These are phyloP conservation scores for Zarea fungicola DNA, from an alignment of 2,329 filamentous ascomycete genomes.

Conservation along the genomic window DNA sequence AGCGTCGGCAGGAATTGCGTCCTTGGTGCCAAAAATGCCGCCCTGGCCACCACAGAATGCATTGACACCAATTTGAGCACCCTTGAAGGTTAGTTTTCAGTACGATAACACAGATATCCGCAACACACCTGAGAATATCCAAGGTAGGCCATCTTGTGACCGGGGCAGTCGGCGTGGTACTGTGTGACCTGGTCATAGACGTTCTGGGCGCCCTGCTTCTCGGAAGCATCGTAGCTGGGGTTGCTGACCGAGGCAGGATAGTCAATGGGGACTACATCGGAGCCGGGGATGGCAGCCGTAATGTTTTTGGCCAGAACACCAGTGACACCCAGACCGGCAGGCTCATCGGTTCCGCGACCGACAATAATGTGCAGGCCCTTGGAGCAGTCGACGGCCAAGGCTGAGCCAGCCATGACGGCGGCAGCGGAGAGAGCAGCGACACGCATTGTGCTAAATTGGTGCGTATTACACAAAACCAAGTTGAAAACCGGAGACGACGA, in stretches of 20 bases:
- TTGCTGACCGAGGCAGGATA: slow-evolving; percentile 33
- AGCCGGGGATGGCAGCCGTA: slow-evolving; percentile 28
- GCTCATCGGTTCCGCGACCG: slow-evolving; percentile 34
- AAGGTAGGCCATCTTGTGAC: slow-evolving; percentile 35
- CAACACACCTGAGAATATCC: slow-evolving; percentile 37
- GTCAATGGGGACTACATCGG: slow-evolving; percentile 28
- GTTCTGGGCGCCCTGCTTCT: slow-evolving; percentile 26
- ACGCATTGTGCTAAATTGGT: slow-evolving; percentile 1
- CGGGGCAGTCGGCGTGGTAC: slow-evolving; percentile 32
- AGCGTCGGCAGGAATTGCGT: slow-evolving; percentile 21
- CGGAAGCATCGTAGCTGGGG: slow-evolving; percentile 30
- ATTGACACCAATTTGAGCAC: slow-evolving; percentile 34
- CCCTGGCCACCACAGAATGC: slow-evolving; percentile 33
- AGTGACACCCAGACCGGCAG: slow-evolving; percentile 28
- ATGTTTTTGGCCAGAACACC: slow-evolving; percentile 30
- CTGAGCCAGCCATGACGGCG: slow-evolving; percentile 19
- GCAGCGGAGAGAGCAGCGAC: slow-evolving; percentile 7
- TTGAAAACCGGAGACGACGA: too few relatives aligned
- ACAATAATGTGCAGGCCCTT: slow-evolving; percentile 35
- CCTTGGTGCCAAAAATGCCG: slow-evolving; percentile 22
- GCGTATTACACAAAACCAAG: too few relatives aligned
- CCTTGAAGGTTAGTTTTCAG: slow-evolving; percentile 20
- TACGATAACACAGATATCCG: background rate
- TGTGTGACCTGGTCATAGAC: slow-evolving; percentile 26
- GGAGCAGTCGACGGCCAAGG: slow-evolving; percentile 27